A percentile compares a stretch with the other conserved stretches of the same genome.
Conservation (phyloP, 768 basidiomycete genomes). For the Xerocomellus amylosporus region DNA sequence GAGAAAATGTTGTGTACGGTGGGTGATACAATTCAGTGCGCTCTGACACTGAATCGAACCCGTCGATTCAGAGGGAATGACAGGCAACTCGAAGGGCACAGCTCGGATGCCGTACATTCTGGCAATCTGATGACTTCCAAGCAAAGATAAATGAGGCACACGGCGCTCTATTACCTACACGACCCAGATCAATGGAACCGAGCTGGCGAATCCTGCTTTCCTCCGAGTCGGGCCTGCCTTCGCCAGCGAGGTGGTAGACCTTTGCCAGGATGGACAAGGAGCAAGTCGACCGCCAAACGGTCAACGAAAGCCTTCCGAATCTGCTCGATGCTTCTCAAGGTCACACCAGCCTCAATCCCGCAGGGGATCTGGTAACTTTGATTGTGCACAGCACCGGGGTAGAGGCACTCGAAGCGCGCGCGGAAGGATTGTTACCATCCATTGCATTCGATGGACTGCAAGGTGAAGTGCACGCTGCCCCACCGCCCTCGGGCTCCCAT, state of each 20-base stretch:
- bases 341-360: not conserved
- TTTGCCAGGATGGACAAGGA: conserved; percentile 2
- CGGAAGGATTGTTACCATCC: not conserved
- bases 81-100: not conserved
- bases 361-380: not conserved
- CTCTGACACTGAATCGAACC: not conserved
- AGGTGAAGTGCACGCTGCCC: not conserved
- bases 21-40: not conserved
- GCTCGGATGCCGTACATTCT: conserved; percentile 13
- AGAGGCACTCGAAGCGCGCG: not conserved
- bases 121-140: not conserved
- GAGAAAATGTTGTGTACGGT: not conserved
- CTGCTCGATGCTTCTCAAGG: not conserved
- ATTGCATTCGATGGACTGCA: not conserved
- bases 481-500: not conserved
- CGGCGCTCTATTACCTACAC: conserved; percentile 3
- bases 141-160: not conserved
- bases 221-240: not conserved
- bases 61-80: not conserved
- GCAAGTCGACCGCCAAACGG: not conserved
- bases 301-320: not conserved
- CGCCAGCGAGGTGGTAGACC: not conserved
- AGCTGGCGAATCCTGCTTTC: conserved; percentile 1
- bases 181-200: conserved; percentile 7
- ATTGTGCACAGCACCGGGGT: not conserved